Evolutionary conservation across 495 filamentous ascomycete species (phyloP).

Genomic region (Tuber aestivum): DNA sequence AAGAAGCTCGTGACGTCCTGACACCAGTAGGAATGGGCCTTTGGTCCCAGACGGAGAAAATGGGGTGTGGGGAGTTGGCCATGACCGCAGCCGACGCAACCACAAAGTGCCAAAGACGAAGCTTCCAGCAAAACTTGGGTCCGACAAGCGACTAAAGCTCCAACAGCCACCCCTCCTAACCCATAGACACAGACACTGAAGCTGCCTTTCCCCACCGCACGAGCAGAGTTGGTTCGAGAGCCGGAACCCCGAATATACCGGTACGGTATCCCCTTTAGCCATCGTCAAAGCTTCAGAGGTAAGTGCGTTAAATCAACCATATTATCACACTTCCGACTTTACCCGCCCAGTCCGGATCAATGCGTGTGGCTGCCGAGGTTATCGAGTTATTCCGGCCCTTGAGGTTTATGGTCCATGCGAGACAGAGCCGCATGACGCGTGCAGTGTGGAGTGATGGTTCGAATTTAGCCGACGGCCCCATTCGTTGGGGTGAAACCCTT

Average conservation of each 20-base stretch:
- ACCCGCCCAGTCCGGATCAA: not conserved
- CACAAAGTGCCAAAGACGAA: not conserved
- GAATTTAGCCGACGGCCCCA: not conserved
- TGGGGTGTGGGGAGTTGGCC: not conserved
- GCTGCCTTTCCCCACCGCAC: not conserved
- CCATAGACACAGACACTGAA: not conserved
- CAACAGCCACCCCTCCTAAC: not conserved
- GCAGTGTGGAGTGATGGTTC: not conserved
- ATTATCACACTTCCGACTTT: not conserved
- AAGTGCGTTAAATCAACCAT: not conserved
- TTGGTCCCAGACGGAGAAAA: not conserved
- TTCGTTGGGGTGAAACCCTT: not conserved
- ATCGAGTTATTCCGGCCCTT: not conserved
- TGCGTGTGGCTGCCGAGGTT: not conserved
- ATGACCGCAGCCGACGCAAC: not conserved
- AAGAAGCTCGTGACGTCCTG: not conserved
- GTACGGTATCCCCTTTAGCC: not conserved
- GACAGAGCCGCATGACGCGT: not conserved
- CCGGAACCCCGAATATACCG: not conserved
- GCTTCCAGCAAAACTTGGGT: not conserved
- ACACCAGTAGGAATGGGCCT: not conserved
- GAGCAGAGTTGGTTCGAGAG: not conserved
- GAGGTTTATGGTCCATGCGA: not conserved
- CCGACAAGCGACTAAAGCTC: not conserved
- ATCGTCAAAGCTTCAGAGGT: not conserved